Conservation (phyloP, 1,284 basidiomycete genomes). For the Coniferiporia sulphurascens region DNA sequence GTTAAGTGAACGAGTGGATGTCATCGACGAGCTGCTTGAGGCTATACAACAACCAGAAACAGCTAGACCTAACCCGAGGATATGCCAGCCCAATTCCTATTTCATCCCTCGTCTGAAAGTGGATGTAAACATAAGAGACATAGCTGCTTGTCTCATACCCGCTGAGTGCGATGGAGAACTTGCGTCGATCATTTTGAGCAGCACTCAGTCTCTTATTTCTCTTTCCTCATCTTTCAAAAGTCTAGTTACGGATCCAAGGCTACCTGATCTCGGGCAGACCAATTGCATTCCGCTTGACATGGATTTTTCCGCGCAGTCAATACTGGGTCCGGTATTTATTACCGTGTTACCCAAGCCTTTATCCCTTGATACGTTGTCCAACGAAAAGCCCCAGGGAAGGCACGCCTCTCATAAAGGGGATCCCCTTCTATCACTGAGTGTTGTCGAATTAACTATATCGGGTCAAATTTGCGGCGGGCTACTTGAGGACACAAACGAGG, state of each 20-base stretch:
- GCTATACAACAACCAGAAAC: slow-evolving; percentile 23
- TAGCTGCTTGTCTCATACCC: slow-evolving; percentile 15
- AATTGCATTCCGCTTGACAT: slow-evolving; percentile 11
- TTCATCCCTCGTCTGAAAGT: slow-evolving; percentile 11
- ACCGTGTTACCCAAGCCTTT: slow-evolving; percentile 14
- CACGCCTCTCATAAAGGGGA: slow-evolving; percentile 35
- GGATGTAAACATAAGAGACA: slow-evolving; percentile 10
- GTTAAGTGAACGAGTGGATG: slow-evolving; percentile 47
- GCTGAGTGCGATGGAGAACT: neutral
- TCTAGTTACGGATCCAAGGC: neutral
- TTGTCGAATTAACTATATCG: slow-evolving; percentile 42
- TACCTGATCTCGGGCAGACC: neutral
- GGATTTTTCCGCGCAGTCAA: neutral
- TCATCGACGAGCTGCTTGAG: slow-evolving; percentile 38
- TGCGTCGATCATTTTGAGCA: slow-evolving; percentile 12
- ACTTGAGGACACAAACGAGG: slow-evolving; percentile 37
- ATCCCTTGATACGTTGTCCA: slow-evolving; percentile 1
- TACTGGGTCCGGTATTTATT: slow-evolving; percentile 15
- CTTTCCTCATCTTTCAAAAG: slow-evolving; percentile 11
- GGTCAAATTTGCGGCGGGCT: slow-evolving; percentile 45
- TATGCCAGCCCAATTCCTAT: slow-evolving; percentile 31
- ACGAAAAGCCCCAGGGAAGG: neutral
- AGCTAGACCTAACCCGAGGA: slow-evolving; percentile 30
- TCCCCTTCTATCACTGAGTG: slow-evolving; percentile 54
- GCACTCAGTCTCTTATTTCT: slow-evolving; percentile 14